These are phyloP conservation scores for Blastobotrys parvus DNA, from an alignment of 805 yeast species.

Conservation along the genomic window DNA sequence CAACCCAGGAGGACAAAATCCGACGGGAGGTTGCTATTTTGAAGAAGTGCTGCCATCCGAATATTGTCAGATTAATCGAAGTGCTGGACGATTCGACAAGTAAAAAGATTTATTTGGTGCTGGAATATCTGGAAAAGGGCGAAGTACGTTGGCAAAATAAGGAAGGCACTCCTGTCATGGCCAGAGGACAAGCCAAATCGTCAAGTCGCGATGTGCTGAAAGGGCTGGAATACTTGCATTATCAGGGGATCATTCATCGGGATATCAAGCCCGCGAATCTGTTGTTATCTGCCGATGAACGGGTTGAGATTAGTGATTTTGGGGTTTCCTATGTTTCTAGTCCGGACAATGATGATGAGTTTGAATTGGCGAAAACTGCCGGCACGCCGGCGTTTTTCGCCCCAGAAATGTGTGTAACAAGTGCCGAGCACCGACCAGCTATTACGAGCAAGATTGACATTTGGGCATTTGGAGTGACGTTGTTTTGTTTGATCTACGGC, in stretches of 20 bases:
- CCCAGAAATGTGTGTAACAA: constrained; percentile 47
- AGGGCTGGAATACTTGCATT: constrained; percentile 85
- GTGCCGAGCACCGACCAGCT: constrained; percentile 23
- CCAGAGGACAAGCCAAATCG: constrained; percentile 57
- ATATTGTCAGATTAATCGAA: constrained; percentile 79
- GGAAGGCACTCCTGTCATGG: constrained; percentile 55
- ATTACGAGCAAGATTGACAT: constrained; percentile 83
- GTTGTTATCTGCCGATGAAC: constrained; percentile 56
- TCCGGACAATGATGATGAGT: constrained; percentile 48
- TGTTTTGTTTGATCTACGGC: constrained; percentile 83
- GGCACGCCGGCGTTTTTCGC: constrained; percentile 98
- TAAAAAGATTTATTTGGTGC: constrained; percentile 78
- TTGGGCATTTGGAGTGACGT: constrained; percentile 95
- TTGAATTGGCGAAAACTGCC: constrained; percentile 88
- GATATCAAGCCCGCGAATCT: constrained; percentile 95
- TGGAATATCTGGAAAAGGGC: constrained; percentile 85
- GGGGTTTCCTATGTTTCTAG: constrained; percentile 78
- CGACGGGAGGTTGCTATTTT: constrained; percentile 86
- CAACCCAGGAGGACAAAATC: constrained; percentile 63
- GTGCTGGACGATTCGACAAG: constrained; percentile 81
- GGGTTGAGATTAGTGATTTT: constrained; percentile 91
- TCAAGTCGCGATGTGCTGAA: constrained; percentile 75
- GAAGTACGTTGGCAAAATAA: constrained; percentile 74
- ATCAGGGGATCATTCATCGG: constrained; percentile 86
- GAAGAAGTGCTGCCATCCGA: constrained; percentile 82